Base-by-base conservation (phyloP, 352 stramenopile species). In the Globisporangium okanoganense region DNA sequence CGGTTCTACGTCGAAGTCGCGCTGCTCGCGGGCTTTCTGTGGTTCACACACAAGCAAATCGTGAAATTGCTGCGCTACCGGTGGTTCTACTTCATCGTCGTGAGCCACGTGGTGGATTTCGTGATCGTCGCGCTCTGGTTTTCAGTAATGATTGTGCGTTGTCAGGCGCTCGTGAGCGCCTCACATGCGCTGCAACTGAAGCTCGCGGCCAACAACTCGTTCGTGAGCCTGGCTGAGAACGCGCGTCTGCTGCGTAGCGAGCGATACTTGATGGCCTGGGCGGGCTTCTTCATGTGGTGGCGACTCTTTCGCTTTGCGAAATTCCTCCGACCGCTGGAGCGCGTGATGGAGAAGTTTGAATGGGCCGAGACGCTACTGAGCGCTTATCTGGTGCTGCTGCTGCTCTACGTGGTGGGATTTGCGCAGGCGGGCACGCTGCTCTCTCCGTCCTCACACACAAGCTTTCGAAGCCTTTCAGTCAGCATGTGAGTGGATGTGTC, bases 21-120 rank as follows among this genome's bases (percentile, higher is more conserved):
- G 16, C 60, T 87, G 12, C 40, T 90, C 1, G 53, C 58, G 2
- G 73, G 73, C 9, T 25, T 87, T 8, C 18, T 64, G 13, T 89
- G 79, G 77, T 80, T 85, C 56, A 52, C 65, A 0, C 56, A 70
- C 25, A 77, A 73, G 50, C 78, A 88, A 43, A 9, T 82, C 13
- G 63, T 71, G 13, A 89, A 88, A 47, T 36, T 90, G 13, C 22
- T 73, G 20, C 71, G 81, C 20, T 90, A 89, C 56, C 73, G 75
- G 5, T 67, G 73, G 27, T 87, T 84, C 57, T 90, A 87, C 69
- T 87, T 90, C 49, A 57, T 75, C 40, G 69, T 90, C 14, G 64
- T 64, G 0, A 73, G 56, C 5, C 82, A 92, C 55, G 20, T 86
- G 3, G 55, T 78, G 13, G 82, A 92, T 49, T 81, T 81, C 13